A percentile compares a stretch with the other conserved stretches of the same genome.
phyloP scores from a whole-genome alignment of 108 stramenopile species.

The Fragilaria crotonensis region DNA sequence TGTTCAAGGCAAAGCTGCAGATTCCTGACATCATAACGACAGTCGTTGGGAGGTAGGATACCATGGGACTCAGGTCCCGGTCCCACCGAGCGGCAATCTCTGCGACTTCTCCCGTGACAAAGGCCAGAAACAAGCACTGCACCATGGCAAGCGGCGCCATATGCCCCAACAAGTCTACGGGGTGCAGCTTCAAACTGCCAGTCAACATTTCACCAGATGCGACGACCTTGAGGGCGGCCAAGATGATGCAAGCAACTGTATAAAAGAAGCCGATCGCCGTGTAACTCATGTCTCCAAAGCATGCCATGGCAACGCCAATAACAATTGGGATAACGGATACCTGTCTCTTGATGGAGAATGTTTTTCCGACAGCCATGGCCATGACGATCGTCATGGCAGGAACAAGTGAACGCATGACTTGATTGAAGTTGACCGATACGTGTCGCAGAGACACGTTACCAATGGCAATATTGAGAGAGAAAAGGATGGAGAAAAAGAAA shows the following conservation, averaged over 20 bases:
- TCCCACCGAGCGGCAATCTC: constrained; percentile 38
- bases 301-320: constrained; percentile 65
- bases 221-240: constrained; percentile 68
- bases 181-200: constrained; percentile 62
- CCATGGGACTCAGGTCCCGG: constrained; percentile 25
- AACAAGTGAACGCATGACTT: constrained; percentile 69
- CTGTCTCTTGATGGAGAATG: constrained; percentile 29
- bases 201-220: constrained; percentile 71
- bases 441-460: constrained; percentile 68
- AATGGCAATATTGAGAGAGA: constrained; percentile 82
- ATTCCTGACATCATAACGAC: constrained; percentile 54
- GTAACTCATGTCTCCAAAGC: constrained; percentile 65
- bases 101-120: constrained; percentile 53
- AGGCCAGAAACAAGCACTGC: constrained; percentile 39
- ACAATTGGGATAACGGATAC: constrained; percentile 56
- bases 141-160: constrained; percentile 83
- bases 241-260: constrained; percentile 44
- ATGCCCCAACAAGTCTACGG: constrained; percentile 66
- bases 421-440: constrained; percentile 87
- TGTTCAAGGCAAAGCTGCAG: constrained; percentile 70
- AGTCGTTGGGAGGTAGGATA: constrained; percentile 23
- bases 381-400: constrained; percentile 69
- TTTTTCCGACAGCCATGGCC: constrained; percentile 43
- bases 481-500: constrained; percentile 61
- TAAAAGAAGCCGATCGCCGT: constrained; percentile 51